Percentiles rank a stretch among this genome's conserved stretches.
These are phyloP conservation scores for Sugiyamaella lignohabitans DNA, from an alignment of 805 yeast genomes.

Conservation along the genomic window DNA sequence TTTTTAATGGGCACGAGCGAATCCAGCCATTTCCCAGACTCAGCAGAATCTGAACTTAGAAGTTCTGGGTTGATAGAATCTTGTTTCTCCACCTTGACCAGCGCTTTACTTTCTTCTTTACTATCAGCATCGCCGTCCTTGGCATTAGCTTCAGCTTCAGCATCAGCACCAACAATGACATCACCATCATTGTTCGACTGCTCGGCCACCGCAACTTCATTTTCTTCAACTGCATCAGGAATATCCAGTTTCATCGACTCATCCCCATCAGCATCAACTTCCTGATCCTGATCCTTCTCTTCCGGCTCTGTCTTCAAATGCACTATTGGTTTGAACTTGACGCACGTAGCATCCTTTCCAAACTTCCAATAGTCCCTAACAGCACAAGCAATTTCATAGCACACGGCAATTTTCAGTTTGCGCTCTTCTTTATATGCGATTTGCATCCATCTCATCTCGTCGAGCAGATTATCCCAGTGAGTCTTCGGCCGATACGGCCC, in stretches of 20 bases:
- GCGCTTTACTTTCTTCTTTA: slow-evolving; percentile 11
- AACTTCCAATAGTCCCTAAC: slow-evolving; percentile 70
- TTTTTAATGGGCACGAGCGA: slow-evolving; percentile 14
- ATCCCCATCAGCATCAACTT: slow-evolving; percentile 7
- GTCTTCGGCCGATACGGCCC: slow-evolving; percentile 55
- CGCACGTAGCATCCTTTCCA: slow-evolving; percentile 60
- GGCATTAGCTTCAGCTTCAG: slow-evolving; percentile 12
- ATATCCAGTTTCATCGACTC: slow-evolving; percentile 8
- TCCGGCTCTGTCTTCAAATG: slow-evolving; percentile 7
- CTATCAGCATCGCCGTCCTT: slow-evolving; percentile 5
- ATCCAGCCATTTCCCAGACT: slow-evolving; percentile 4
- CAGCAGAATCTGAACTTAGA: neutral
- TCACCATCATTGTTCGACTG: slow-evolving; percentile 13
- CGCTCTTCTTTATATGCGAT: slow-evolving; percentile 65
- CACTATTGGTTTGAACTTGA: slow-evolving; percentile 38
- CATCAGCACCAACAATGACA: slow-evolving; percentile 10
- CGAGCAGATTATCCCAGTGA: slow-evolving; percentile 68
- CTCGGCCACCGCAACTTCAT: slow-evolving; percentile 4
- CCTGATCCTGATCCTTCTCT: neutral
- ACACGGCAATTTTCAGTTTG: slow-evolving; percentile 63
- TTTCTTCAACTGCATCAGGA: slow-evolving; percentile 1
- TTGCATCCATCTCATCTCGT: slow-evolving; percentile 82
- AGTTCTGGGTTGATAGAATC: neutral
- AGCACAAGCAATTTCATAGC: slow-evolving; percentile 64
- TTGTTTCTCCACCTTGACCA: neutral